Conservation (phyloP, 1,139 yeast genomes). For the Scheffersomyces parashehatae region DNA sequence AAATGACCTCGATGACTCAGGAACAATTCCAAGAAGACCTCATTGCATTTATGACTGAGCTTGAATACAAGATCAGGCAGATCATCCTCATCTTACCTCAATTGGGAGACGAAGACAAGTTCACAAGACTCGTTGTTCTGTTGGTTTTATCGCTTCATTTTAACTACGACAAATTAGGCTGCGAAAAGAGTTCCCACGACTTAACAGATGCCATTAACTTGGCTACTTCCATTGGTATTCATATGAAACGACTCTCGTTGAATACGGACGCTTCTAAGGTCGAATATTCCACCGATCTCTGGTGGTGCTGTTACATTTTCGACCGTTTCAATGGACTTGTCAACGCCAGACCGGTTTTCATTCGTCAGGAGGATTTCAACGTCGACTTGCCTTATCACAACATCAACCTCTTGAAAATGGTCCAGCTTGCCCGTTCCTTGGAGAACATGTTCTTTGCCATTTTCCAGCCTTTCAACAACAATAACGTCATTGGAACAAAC, state of each 20-base stretch:
- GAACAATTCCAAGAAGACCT: slow-evolving; percentile 13
- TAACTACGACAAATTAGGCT: slow-evolving; percentile 31
- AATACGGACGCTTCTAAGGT: slow-evolving; percentile 14
- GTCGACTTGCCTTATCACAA: slow-evolving; percentile 26
- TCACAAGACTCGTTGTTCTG: slow-evolving; percentile 28
- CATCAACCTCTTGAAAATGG: slow-evolving; percentile 24
- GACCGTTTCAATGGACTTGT: slow-evolving; percentile 40
- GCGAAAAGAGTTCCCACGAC: slow-evolving; percentile 40
- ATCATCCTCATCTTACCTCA: slow-evolving; percentile 33
- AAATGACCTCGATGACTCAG: slow-evolving; percentile 2
- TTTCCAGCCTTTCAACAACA: slow-evolving; percentile 29
- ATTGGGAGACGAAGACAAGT: slow-evolving; percentile 38
- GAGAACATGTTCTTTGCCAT: slow-evolving; percentile 32
- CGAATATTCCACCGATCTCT: slow-evolving; percentile 27
- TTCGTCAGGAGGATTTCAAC: slow-evolving; percentile 37
- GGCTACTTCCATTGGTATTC: slow-evolving; percentile 33
- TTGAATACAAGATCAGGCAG: slow-evolving; percentile 40
- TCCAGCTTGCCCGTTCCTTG: slow-evolving; percentile 26
- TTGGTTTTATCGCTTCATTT: slow-evolving; percentile 32
- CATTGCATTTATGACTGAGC: slow-evolving; percentile 23
- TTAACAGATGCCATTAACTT: slow-evolving; percentile 31
- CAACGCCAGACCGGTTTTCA: slow-evolving; percentile 36
- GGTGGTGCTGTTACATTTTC: slow-evolving; percentile 39
- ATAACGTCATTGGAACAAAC: slow-evolving; percentile 10
- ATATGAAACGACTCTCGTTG: slow-evolving; percentile 26